These are phyloP conservation scores for Lithospermum erythrorhizon DNA, from an alignment of 257 asterid genomes.

Conservation along the genomic window DNA sequence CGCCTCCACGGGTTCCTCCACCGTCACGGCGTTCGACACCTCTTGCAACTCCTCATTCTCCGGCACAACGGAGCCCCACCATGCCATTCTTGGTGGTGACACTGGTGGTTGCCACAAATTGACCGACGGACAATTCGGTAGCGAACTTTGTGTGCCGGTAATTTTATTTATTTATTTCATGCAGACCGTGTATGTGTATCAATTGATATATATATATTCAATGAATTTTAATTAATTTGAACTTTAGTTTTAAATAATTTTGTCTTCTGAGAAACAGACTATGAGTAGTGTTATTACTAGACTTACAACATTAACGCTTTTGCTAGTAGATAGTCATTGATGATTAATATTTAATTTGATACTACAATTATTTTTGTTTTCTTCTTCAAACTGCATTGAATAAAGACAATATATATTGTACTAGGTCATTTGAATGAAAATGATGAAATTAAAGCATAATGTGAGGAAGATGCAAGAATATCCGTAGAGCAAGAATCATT, in stretches of 20 bases:
- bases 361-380: constrained; percentile 20
- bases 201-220: not conserved
- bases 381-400: no score
- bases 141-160: constrained; percentile 79
- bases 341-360: constrained; percentile 7
- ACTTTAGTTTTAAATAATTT: not conserved
- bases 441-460: no score
- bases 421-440: no score
- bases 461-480: no score
- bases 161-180: constrained; percentile 1
- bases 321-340: constrained; percentile 13
- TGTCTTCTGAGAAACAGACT: not conserved
- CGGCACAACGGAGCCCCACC: constrained; percentile 20
- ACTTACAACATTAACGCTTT: constrained; percentile 22
- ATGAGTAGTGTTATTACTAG: constrained; percentile 2
- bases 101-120: constrained; percentile 28
- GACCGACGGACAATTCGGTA: constrained; percentile 34
- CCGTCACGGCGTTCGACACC: constrained; percentile 21
- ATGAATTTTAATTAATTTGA: not conserved
- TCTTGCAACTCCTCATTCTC: constrained; percentile 51
- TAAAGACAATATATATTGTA: no score
- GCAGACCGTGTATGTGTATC: not conserved
- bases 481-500: no score
- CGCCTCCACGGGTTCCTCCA: constrained; percentile 32
- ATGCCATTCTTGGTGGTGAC: constrained; percentile 9